A percentile compares a stretch with the other conserved stretches of the same genome.
Evolutionary conservation across 805 yeast genomes (phyloP).

Genomic region (Clavispora asparagi): DNA sequence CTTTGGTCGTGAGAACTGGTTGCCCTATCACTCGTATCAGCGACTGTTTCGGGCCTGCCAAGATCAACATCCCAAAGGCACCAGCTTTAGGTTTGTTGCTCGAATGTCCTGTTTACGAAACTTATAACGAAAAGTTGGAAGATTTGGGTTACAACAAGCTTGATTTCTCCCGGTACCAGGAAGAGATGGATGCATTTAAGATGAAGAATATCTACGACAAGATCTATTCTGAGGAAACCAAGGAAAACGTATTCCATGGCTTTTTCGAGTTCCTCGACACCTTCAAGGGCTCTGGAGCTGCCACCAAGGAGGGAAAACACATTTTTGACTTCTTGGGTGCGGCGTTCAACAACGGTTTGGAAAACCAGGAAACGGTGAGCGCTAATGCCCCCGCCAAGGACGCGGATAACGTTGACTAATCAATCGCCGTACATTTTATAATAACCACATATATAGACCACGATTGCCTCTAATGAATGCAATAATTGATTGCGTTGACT

Average conservation of each 20-base stretch:
- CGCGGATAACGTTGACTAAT: constrained; percentile 5
- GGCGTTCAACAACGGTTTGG: constrained; percentile 21
- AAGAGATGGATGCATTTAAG: constrained; percentile 81
- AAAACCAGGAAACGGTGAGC: constrained; percentile 11
- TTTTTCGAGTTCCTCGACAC: constrained; percentile 89
- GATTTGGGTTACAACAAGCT: constrained; percentile 75
- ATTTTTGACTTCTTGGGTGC: constrained; percentile 57
- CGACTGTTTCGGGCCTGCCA: constrained; percentile 69
- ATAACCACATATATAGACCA: not conserved
- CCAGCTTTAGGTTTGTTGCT: constrained; percentile 90
- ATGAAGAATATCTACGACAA: constrained; percentile 85
- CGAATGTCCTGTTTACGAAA: constrained; percentile 89
- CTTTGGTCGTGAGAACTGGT: constrained; percentile 78
- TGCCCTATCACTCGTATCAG: constrained; percentile 71
- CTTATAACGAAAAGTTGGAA: constrained; percentile 66
- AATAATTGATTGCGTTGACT: not conserved
- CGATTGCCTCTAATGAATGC: not conserved
- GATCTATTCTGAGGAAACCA: constrained; percentile 83
- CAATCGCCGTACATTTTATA: not conserved
- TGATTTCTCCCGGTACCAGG: constrained; percentile 58
- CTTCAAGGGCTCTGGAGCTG: constrained; percentile 40
- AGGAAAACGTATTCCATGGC: constrained; percentile 83
- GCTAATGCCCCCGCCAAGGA: constrained; percentile 2
- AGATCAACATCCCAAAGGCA: constrained; percentile 91
- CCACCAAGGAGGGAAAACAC: constrained; percentile 37